Evolutionary conservation across 2,329 filamentous ascomycete genomes (phyloP).

Genomic region (Colletotrichum kahawae): DNA sequence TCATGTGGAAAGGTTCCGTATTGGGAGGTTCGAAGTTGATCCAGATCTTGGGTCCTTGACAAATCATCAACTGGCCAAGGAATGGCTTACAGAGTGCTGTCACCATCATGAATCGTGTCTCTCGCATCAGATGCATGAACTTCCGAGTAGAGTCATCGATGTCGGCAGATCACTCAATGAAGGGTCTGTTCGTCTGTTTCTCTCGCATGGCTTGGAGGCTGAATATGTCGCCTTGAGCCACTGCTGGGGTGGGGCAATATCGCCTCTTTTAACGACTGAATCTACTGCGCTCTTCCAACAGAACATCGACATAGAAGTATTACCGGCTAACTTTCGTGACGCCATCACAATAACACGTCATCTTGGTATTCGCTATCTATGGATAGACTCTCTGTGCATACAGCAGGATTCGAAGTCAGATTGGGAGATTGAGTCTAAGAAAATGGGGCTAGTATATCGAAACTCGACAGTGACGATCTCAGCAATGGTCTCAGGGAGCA

Average conservation of each 20-base stretch:
- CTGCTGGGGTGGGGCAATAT: slow-evolving; percentile 21
- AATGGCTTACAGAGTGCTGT: background rate
- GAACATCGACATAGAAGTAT: background rate
- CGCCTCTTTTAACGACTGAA: background rate
- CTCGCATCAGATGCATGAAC: background rate
- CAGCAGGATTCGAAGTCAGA: slow-evolving; percentile 23
- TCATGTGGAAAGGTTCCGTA: background rate
- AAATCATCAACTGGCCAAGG: background rate
- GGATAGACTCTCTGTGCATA: slow-evolving; percentile 26
- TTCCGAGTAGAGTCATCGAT: background rate
- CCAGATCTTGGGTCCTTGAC: background rate
- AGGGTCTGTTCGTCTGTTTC: background rate
- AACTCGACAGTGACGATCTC: slow-evolving; percentile 1
- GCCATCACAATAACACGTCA: slow-evolving; percentile 8
- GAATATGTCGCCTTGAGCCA: slow-evolving; percentile 23
- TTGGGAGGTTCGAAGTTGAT: background rate
- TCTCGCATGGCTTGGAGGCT: background rate
- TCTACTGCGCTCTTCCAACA: background rate
- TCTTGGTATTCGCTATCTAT: slow-evolving; percentile 21
- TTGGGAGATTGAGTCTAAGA: slow-evolving; percentile 16
- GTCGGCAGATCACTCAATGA: background rate
- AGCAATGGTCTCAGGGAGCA: background rate
- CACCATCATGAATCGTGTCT: background rate
- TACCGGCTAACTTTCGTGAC: slow-evolving; percentile 1
- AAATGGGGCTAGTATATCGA: slow-evolving; percentile 13